Base-by-base conservation (phyloP, 1,139 yeast species). In the Suhomyces wounanorum region DNA sequence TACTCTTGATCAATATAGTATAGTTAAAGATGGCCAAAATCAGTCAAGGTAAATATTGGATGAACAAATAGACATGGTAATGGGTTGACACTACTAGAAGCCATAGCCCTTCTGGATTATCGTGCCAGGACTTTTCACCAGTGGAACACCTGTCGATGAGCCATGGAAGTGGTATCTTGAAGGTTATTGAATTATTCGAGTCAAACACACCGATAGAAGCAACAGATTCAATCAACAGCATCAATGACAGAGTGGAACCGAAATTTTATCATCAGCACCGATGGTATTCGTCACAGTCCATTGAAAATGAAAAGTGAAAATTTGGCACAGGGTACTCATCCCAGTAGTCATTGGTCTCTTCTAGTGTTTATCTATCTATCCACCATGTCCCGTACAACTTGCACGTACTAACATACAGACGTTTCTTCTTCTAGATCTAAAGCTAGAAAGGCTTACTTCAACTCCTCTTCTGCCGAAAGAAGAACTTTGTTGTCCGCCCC, bases 381-480 rank as follows among this genome's bases (percentile, higher is more conserved):
- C 18, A 14, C 42, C 42, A 37, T 37, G 40, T 37, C 26, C 14
- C 10, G 14, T n/a, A 37, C 5, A 21, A 5, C 26, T 18, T 18
- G 21, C 18, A 14, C 33, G 55, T 70, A 73, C 77, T 72, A 72
- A 70, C 74, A 61, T 47, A 46, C 69, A 85, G 95, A 94, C 96
- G 98, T 94, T 81, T 91, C 99, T 73, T 87, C 96, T 79, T 94
- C 97, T 76, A 96, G 99, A 85, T 88, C 96, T 79, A 94, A 94
- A 89, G 84, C 98, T 80, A 92, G 99, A 89, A 94, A 94, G 92
- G 99, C 99, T 79, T 88, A 95, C 89, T 95, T 95, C 92, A 82
- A 83, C 70, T 96, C 99, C 66, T 96, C 99, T 71, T 94, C 99
- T 65, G 88, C 94, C 66, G 91, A 82, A 74, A 91, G 98, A 84